A percentile compares a stretch with the other conserved stretches of the same genome.
phyloP scores from a whole-genome alignment of 768 basidiomycete species.

The Mrakia frigida region DNA sequence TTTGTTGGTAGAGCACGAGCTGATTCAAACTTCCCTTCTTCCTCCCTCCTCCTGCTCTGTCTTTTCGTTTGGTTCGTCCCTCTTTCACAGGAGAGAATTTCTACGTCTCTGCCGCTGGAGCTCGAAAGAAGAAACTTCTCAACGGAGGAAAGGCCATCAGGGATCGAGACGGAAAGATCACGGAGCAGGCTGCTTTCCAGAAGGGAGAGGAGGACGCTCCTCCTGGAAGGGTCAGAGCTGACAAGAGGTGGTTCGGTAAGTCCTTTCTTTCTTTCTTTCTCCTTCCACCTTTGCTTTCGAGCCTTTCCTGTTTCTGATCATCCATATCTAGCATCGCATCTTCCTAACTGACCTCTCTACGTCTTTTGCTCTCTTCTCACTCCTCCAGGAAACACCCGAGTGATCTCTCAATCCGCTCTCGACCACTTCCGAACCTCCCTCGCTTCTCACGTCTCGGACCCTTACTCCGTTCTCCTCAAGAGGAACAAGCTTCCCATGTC shows the following conservation, averaged over 20 bases:
- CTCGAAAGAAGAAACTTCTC: slow-evolving; percentile 79
- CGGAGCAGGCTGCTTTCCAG: slow-evolving; percentile 90
- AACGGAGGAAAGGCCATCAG: slow-evolving; percentile 84
- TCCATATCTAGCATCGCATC: not conserved
- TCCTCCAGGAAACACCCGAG: slow-evolving; percentile 82
- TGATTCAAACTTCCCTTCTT: not conserved
- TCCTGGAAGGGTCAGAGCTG: slow-evolving; percentile 87
- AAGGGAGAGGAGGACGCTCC: slow-evolving; percentile 87
- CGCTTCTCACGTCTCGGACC: slow-evolving; percentile 76
- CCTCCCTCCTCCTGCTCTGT: not conserved
- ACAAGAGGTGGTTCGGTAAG: slow-evolving; percentile 92
- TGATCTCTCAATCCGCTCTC: slow-evolving; percentile 90
- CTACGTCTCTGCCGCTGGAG: slow-evolving; percentile 84
- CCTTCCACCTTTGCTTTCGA: not conserved
- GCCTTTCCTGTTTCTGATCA: not conserved
- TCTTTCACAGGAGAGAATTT: slow-evolving; percentile 73
- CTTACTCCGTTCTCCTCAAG: slow-evolving; percentile 88
- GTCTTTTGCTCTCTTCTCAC: not conserved
- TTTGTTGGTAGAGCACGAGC: not conserved
- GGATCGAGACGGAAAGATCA: slow-evolving; percentile 85
- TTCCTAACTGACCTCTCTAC: not conserved
- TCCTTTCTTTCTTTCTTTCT: not conserved
- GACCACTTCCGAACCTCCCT: slow-evolving; percentile 94
- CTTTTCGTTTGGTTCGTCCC: not conserved
- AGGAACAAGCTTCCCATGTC: slow-evolving; percentile 98